Evolutionary conservation across 2,329 filamentous ascomycete genomes (phyloP).

Genomic region (Juglanconis oblonga): DNA sequence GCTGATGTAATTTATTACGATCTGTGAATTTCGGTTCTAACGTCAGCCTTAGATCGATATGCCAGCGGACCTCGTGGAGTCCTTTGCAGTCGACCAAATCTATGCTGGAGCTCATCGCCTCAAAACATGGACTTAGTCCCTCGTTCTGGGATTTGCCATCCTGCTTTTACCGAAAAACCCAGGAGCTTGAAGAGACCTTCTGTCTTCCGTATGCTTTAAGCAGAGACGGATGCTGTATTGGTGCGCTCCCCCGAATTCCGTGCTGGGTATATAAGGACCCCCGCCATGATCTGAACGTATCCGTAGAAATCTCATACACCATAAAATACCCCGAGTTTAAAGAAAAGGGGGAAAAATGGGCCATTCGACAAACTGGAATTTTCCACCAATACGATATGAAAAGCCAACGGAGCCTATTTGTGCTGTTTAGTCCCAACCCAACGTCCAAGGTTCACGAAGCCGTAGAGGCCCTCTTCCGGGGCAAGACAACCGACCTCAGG

Average conservation of each 20-base stretch:
- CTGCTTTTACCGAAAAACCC: conserved; percentile 28
- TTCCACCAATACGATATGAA: conserved; percentile 24
- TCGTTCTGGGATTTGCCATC: conserved; percentile 22
- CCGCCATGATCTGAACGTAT: too few species aligned
- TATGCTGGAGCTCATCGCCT: conserved; percentile 23
- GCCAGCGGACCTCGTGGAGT: conserved; percentile 28
- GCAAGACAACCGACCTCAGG: not conserved
- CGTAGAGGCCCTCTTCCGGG: conserved; percentile 13
- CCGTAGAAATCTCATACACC: conserved; percentile 27
- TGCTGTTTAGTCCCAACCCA: conserved; percentile 25
- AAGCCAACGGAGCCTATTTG: conserved; percentile 23
- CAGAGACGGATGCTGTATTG: conserved; percentile 19
- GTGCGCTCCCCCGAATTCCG: too few species aligned
- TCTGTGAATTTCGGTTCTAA: too few species aligned
- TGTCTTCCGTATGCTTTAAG: conserved; percentile 25
- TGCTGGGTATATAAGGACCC: too few species aligned
- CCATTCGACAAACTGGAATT: conserved; percentile 27
- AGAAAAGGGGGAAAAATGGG: conserved; percentile 25
- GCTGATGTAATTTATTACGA: not conserved
- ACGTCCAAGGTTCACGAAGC: conserved; percentile 23
- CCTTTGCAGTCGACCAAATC: conserved; percentile 24
- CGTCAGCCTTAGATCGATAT: conserved; percentile 26
- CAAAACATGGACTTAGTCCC: too few species aligned
- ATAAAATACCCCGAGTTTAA: conserved; percentile 29
- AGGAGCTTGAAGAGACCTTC: conserved; percentile 26